Base-by-base conservation (phyloP, 768 basidiomycete genomes). In the Suillus brevipes region DNA sequence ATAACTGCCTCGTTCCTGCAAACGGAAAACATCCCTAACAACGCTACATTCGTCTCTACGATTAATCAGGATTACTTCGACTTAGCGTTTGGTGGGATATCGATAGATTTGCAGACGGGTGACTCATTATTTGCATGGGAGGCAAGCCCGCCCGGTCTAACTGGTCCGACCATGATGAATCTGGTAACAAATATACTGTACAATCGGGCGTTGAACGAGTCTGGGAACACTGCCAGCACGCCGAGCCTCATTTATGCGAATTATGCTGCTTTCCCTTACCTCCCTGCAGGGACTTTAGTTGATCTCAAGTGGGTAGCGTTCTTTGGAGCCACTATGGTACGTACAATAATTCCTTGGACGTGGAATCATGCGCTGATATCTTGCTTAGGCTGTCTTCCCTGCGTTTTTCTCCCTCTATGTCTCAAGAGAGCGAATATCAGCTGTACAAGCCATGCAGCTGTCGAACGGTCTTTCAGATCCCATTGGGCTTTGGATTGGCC, bases 361-460 rank as follows among this genome's bases (percentile, higher is more conserved):
- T 42, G 8, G 38, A 12, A 10, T 42, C 6, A 12, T n/a, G 3
- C 53, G 13, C 62, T 42, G 25, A 56, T 31, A 23, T 31, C 50
- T 58, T 52, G 66, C 16, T 3, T 62, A 91, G 89, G 81, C 89
- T 13, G 87, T 91, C 1, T 93, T 84, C 71, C 90, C 92, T n/a
- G 91, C 91, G 4, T 94, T 94, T 78, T 92, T 87, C 68, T 83
- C 89, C 12, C 74, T 94, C 16, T 94, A 94, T 73, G 90, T 91
- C 4, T 87, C 90, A 0, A 82, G 82, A 66, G 92, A 94, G 71
- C 84, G 89, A 12, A 82, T 85, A 2, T 85, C 87, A 2, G 75
- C 78, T 53, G 89, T 93, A 0, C 90, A 92, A 72, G 89, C 91
- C 3, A 94, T 93, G 89, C 91, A 93, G 70, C 78, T 89, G 42